phyloP scores from a whole-genome alignment of 352 stramenopile species.

The Pythium phragmitis region DNA sequence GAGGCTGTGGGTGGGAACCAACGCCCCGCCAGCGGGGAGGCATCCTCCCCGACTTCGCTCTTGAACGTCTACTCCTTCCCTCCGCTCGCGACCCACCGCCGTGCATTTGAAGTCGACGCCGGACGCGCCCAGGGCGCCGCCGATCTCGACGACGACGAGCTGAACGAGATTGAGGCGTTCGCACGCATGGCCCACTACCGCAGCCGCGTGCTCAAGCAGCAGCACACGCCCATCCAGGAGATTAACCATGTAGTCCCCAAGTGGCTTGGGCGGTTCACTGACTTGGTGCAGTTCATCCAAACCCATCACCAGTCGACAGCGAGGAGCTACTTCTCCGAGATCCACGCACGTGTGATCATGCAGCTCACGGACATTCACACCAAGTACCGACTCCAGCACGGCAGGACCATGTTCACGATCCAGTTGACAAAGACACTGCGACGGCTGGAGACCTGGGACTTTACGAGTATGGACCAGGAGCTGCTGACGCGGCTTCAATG shows the following conservation, averaged over 20 bases:
- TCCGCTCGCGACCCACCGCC: constrained; percentile 15
- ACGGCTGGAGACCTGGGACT: constrained; percentile 41
- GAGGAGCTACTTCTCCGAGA: constrained; percentile 40
- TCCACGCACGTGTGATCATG: constrained; percentile 52
- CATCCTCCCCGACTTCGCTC: constrained; percentile 16
- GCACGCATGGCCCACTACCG: constrained; percentile 62
- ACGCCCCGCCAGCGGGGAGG: background rate
- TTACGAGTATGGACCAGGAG: constrained; percentile 24
- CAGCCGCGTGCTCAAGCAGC: constrained; percentile 40
- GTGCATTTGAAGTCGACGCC: constrained; percentile 9
- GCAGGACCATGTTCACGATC: constrained; percentile 43
- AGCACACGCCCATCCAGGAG: constrained; percentile 28
- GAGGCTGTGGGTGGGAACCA: background rate
- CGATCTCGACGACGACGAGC: constrained; percentile 35
- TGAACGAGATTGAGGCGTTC: constrained; percentile 49
- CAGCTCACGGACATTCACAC: constrained; percentile 40
- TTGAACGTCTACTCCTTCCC: constrained; percentile 50
- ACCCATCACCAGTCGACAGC: constrained; percentile 30
- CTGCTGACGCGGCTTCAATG: constrained; percentile 31
- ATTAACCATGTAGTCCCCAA: constrained; percentile 33
- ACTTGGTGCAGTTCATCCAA: constrained; percentile 28
- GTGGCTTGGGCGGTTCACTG: constrained; percentile 48
- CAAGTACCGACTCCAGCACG: constrained; percentile 39
- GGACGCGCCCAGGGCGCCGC: constrained; percentile 5
- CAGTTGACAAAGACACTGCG: constrained; percentile 30